phyloP scores from a whole-genome alignment of 768 basidiomycete genomes.

The Agrocybe praecox region DNA sequence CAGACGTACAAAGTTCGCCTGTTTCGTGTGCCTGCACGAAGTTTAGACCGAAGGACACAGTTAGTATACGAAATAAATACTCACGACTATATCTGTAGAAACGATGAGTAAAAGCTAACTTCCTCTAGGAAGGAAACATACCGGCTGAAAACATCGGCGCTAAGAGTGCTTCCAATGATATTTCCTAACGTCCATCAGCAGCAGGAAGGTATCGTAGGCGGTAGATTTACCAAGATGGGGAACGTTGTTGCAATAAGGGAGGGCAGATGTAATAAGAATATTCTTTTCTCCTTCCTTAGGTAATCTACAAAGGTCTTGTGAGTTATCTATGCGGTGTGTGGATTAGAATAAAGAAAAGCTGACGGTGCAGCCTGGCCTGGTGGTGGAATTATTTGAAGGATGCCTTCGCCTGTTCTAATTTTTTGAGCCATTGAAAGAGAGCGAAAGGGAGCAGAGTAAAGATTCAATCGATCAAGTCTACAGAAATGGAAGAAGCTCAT shows the following conservation, averaged over 20 bases:
- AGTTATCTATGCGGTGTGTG: conserved; percentile 10
- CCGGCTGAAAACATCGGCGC: conserved; percentile 96
- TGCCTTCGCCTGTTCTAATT: conserved; percentile 50
- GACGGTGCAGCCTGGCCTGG: conserved; percentile 58
- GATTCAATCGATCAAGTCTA: conserved; percentile 8
- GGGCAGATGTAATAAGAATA: conserved; percentile 89
- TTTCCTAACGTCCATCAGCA: conserved; percentile 52
- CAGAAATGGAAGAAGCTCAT: conserved; percentile 8
- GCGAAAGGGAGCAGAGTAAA: neutral
- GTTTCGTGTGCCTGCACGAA: conserved; percentile 68
- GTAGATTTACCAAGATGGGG: conserved; percentile 81
- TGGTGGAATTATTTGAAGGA: conserved; percentile 51
- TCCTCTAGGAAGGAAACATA: conserved; percentile 39
- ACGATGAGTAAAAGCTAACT: neutral
- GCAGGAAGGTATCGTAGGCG: neutral
- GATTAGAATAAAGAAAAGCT: conserved; percentile 16
- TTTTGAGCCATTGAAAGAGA: conserved; percentile 50
- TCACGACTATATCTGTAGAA: conserved; percentile 61
- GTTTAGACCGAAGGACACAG: neutral
- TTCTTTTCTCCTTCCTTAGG: conserved; percentile 89
- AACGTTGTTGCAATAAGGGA: conserved; percentile 97
- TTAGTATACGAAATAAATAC: conserved; percentile 18
- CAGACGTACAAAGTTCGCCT: conserved; percentile 92
- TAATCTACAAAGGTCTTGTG: conserved; percentile 33
- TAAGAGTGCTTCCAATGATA: conserved; percentile 94